Conservation (phyloP, 2,329 filamentous ascomycete species). For the Cladosporium sp. region DNA sequence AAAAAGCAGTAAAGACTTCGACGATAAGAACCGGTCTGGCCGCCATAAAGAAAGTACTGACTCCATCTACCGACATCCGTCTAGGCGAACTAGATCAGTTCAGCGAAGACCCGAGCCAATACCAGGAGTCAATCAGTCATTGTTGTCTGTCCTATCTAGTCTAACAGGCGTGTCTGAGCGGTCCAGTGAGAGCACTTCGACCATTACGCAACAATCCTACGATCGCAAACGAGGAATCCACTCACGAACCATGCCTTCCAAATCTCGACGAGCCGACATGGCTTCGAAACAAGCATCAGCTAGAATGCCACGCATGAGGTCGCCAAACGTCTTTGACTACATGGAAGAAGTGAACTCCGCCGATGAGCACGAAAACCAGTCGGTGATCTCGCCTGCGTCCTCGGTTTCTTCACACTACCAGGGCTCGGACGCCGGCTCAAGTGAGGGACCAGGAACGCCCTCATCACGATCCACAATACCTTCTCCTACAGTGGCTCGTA, state of each 20-base stretch:
- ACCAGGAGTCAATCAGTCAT: constrained; percentile 36
- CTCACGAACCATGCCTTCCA: background rate
- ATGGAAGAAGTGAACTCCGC: constrained; percentile 21
- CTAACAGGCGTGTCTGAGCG: constrained; percentile 38
- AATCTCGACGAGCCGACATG: constrained; percentile 15
- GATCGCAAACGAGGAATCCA: constrained; percentile 25
- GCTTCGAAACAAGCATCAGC: background rate
- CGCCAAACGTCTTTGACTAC: constrained; percentile 28
- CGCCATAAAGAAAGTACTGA: constrained; percentile 19
- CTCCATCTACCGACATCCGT: constrained; percentile 24
- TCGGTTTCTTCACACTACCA: constrained; percentile 29
- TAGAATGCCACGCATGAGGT: constrained; percentile 15
- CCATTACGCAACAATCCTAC: constrained; percentile 42
- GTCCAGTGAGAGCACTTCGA: constrained; percentile 44
- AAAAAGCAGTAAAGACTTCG: constrained; percentile 2
- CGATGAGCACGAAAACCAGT: constrained; percentile 21
- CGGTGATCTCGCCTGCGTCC: constrained; percentile 22
- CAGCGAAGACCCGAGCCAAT: constrained; percentile 29
- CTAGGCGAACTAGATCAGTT: constrained; percentile 31
- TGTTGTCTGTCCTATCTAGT: constrained; percentile 39
- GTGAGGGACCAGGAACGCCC: constrained; percentile 28
- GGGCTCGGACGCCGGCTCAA: constrained; percentile 29
- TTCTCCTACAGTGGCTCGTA: constrained; percentile 25
- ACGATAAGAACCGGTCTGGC: constrained; percentile 4
- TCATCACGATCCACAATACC: constrained; percentile 29